Evolutionary conservation across 352 stramenopile species (phyloP).

Genomic region (Phytophthora tubulina): DNA sequence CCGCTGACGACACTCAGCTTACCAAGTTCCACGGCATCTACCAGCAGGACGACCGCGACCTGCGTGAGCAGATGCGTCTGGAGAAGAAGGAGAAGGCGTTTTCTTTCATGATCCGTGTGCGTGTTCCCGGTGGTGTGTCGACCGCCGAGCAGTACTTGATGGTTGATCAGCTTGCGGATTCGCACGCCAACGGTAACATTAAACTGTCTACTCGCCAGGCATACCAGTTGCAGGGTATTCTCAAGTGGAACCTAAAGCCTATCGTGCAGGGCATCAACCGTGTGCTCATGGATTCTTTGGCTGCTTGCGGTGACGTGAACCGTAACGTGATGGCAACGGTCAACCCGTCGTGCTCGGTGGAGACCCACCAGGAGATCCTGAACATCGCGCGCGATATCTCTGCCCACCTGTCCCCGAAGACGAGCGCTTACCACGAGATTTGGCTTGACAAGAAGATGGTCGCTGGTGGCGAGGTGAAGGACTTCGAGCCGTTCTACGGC

Average conservation of each 20-base stretch:
- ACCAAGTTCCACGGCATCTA: constrained; percentile 99
- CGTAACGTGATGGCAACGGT: constrained; percentile 97
- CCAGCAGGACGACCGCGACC: constrained; percentile 96
- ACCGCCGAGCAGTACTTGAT: constrained; percentile 94
- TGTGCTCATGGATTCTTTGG: constrained; percentile 94
- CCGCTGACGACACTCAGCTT: constrained; percentile 78
- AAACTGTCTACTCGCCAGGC: constrained; percentile 97
- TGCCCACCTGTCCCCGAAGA: constrained; percentile 94
- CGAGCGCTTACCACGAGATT: constrained; percentile 96
- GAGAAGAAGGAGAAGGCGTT: constrained; percentile 93
- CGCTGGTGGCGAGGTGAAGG: constrained; percentile 91
- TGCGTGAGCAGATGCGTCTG: constrained; percentile 78
- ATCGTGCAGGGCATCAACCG: constrained; percentile 95
- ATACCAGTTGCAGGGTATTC: constrained; percentile 97
- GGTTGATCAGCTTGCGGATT: constrained; percentile 93
- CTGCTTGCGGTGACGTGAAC: constrained; percentile 97
- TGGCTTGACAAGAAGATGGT: constrained; percentile 98
- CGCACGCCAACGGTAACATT: constrained; percentile 96
- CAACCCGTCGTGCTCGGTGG: constrained; percentile 89
- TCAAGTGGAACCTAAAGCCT: constrained; percentile 97
- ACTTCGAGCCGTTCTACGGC: constrained; percentile 98
- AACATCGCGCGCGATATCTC: constrained; percentile 91
- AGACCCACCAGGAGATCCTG: constrained; percentile 89
- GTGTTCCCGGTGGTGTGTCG: constrained; percentile 95
- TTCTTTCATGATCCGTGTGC: constrained; percentile 98